Conservation (phyloP, 805 yeast species). For the Huiozyma naganishii region DNA sequence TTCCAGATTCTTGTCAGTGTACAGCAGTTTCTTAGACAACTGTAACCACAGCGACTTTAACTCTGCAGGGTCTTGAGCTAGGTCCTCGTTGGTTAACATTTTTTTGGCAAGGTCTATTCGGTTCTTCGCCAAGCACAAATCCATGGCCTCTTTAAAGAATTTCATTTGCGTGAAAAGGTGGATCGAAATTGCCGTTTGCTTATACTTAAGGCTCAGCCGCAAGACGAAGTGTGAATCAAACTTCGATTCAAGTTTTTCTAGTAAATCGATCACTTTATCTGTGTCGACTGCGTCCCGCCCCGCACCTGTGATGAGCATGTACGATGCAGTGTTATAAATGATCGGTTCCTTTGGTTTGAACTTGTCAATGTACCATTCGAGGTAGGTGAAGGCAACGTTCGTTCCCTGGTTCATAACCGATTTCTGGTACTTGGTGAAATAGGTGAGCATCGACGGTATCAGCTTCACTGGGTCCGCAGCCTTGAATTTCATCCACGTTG, state of each 20-base stretch:
- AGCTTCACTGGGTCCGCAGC: slow-evolving; percentile 50
- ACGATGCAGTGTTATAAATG: slow-evolving; percentile 60
- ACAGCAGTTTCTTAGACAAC: slow-evolving; percentile 33
- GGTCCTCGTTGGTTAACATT: slow-evolving; percentile 27
- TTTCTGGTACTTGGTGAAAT: slow-evolving; percentile 38
- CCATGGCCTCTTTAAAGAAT: slow-evolving; percentile 71
- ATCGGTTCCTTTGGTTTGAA: slow-evolving; percentile 29
- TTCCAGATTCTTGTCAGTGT: slow-evolving; percentile 8
- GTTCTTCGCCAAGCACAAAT: slow-evolving; percentile 56
- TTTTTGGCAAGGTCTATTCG: slow-evolving; percentile 19
- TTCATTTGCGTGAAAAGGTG: slow-evolving; percentile 58
- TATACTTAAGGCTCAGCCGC: slow-evolving; percentile 54
- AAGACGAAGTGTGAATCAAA: slow-evolving; percentile 63
- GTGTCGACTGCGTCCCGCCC: slow-evolving; percentile 13
- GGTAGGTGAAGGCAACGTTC: slow-evolving; percentile 58
- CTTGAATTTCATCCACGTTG: slow-evolving; percentile 57
- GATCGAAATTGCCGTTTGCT: slow-evolving; percentile 56
- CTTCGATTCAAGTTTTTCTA: slow-evolving; percentile 33
- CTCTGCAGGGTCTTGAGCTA: slow-evolving; percentile 33
- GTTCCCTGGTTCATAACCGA: slow-evolving; percentile 17
- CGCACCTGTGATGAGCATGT: slow-evolving; percentile 43
- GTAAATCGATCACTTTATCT: slow-evolving; percentile 33
- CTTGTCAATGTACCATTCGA: slow-evolving; percentile 38
- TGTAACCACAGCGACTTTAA: slow-evolving; percentile 68
- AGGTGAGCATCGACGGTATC: slow-evolving; percentile 66